Evolutionary conservation across 140 eudicot species (phyloP), one percentile per base, ranked within the genome.

Genomic region (Artemisia princeps): DNA sequence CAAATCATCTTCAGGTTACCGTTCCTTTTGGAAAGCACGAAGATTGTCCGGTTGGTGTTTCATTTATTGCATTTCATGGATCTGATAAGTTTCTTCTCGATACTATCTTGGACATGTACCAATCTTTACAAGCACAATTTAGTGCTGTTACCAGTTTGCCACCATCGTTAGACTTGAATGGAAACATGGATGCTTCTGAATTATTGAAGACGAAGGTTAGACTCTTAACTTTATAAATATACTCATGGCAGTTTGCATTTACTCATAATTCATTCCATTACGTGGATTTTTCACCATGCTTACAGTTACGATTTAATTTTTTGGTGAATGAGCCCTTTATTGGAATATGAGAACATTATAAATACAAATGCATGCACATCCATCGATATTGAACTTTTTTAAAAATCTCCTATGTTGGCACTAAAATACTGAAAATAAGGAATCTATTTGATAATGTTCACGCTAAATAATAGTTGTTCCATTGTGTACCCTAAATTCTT

Each of bases 41-140:
- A 69, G 88, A 71, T 54, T 77, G 30, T 78, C 89, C 85, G 19
- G 58, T 82, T 59, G 87, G 95, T 58, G 79, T 87, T 59, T 91
- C 97, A 7, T 81, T 91, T 51, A 81, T 87, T 71, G 94, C 97
- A 52, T 74, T 66, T 71, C 91, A 91, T 78, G 95, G 95, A 55
- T 76, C 77, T 54, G 97, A 91, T 80, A 87, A 83, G 65, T 87
- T 87, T 81, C 86, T 91, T 4, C 91, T 91, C 53, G 97, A 91
- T 81, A 83, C 91, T 24, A 71, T 87, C 16, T 79, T 91, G 88
- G 95, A 90, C 66, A 82, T 84, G 84, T 81, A 91, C 64, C 72
- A 81, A 19, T 77, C 95, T 71, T 76, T 91, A 68, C 95, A 81
- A 79, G 91, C 80, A 11, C 94, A 81, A 81, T 83, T 78, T 63